These are phyloP conservation scores for Candida takata DNA, from an alignment of 805 yeast genomes.

Conservation along the genomic window DNA sequence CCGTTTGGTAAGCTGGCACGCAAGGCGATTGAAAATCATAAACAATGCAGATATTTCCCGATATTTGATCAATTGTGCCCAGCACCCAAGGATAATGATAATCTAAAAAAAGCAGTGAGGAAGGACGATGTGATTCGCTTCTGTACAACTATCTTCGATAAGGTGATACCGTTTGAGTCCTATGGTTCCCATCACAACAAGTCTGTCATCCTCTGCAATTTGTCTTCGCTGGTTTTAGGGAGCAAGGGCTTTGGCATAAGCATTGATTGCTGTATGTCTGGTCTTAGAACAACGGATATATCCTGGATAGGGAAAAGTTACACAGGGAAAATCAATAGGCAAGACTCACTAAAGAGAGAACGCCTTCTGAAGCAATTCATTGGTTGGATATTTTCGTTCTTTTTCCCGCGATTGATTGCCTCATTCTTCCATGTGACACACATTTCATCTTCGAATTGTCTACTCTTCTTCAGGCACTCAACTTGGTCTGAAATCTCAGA, in stretches of 20 bases:
- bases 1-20: conserved; percentile 13
- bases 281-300: conserved; percentile 38
- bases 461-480: conserved; percentile 49
- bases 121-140: conserved; percentile 34
- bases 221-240: conserved; percentile 33
- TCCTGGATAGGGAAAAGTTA: conserved; percentile 43
- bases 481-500: conserved; percentile 45
- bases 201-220: conserved; percentile 27
- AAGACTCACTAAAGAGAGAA: conserved; percentile 35
- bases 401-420: conserved; percentile 41
- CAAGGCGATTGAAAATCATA: conserved; percentile 29
- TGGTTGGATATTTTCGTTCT: conserved; percentile 47
- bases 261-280: conserved; percentile 26
- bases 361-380: conserved; percentile 36
- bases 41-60: conserved; percentile 26
- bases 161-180: conserved; percentile 41
- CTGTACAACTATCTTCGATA: conserved; percentile 35
- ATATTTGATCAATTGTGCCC: conserved; percentile 32
- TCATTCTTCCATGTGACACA: conserved; percentile 66
- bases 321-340: conserved; percentile 27
- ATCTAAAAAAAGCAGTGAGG: conserved; percentile 28
- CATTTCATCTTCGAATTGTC: conserved; percentile 31
- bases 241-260: conserved; percentile 31
- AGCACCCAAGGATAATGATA: conserved; percentile 12
- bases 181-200: conserved; percentile 52